Conservation (phyloP, 345 rosid genomes). For the Noccaea caerulescens region DNA sequence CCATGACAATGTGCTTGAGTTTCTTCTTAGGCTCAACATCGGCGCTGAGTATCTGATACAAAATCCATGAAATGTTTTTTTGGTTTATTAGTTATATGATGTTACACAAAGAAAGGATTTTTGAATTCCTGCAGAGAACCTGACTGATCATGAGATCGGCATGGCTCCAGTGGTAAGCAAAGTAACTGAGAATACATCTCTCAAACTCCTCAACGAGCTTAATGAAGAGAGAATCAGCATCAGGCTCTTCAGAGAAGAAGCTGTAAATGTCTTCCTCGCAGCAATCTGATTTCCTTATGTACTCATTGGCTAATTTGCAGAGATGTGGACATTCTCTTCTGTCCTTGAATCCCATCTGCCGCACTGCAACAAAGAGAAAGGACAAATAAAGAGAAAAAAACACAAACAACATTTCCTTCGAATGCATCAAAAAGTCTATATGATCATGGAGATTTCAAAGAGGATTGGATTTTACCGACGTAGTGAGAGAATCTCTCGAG, state of each 20-base stretch:
- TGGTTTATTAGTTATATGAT: neutral
- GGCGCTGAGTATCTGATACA: slow-evolving; percentile 61
- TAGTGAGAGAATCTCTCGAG: slow-evolving; percentile 90
- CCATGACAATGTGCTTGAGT: slow-evolving; percentile 81
- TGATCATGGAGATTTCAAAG: slow-evolving; percentile 20
- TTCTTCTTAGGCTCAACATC: slow-evolving; percentile 79
- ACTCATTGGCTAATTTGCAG: slow-evolving; percentile 84
- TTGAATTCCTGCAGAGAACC: slow-evolving; percentile 46
- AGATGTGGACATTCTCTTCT: slow-evolving; percentile 81
- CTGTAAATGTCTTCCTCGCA: slow-evolving; percentile 76
- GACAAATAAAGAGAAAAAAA: neutral
- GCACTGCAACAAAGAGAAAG: slow-evolving; percentile 48
- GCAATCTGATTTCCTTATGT: slow-evolving; percentile 66
- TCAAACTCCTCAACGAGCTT: slow-evolving; percentile 91
- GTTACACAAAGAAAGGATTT: slow-evolving; percentile 9
- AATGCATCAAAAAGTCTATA: slow-evolving; percentile 30
- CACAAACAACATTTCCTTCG: slow-evolving; percentile 24
- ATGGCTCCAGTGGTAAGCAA: slow-evolving; percentile 90
- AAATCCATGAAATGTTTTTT: slow-evolving; percentile 24
- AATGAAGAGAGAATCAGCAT: slow-evolving; percentile 74
- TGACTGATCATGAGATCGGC: slow-evolving; percentile 78
- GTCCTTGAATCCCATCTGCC: slow-evolving; percentile 90
- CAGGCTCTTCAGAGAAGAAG: slow-evolving; percentile 61
- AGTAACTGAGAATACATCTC: slow-evolving; percentile 90
- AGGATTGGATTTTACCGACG: slow-evolving; percentile 63